Conservation (phyloP, 2,329 filamentous ascomycete species). For the Hypoxylon sp. region DNA sequence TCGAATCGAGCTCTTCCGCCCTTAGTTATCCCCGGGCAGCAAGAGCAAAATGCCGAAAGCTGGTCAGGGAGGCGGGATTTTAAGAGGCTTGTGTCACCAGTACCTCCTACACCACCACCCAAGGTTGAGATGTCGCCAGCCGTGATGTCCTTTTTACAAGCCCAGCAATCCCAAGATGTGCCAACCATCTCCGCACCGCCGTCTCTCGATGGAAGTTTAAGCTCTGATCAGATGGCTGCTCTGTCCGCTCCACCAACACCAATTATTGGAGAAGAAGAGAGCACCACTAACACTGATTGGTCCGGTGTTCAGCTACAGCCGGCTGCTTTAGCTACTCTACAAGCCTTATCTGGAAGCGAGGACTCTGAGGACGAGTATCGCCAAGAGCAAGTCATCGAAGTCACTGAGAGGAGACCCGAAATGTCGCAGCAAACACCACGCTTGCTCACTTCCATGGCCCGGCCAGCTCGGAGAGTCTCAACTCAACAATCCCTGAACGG, state of each 20-base stretch:
- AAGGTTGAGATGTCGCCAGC: constrained; percentile 83
- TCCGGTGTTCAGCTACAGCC: constrained; percentile 81
- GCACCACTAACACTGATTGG: constrained; percentile 75
- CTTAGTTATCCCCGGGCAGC: constrained; percentile 66
- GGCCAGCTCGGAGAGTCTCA: constrained; percentile 56
- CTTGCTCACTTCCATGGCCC: constrained; percentile 62
- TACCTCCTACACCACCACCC: constrained; percentile 74
- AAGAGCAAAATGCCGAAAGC: constrained; percentile 55
- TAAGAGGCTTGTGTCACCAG: constrained; percentile 69
- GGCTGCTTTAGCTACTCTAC: constrained; percentile 83
- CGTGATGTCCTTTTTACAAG: constrained; percentile 78
- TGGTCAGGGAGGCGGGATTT: constrained; percentile 63
- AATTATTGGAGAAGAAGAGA: constrained; percentile 72
- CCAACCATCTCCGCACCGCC: constrained; percentile 85
- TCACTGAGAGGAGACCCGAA: constrained; percentile 63
- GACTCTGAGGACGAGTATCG: constrained; percentile 73
- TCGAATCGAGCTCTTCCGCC: constrained; percentile 61
- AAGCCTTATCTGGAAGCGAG: constrained; percentile 75
- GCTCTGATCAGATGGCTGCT: constrained; percentile 87
- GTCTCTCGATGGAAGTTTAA: constrained; percentile 89
- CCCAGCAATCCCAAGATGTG: constrained; percentile 73
- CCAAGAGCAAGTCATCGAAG: constrained; percentile 68
- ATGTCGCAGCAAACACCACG: constrained; percentile 68
- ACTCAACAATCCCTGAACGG: constrained; percentile 74
- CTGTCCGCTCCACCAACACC: constrained; percentile 90